Conservation (phyloP, 352 stramenopile species). For the Phytophthora nicotianae region DNA sequence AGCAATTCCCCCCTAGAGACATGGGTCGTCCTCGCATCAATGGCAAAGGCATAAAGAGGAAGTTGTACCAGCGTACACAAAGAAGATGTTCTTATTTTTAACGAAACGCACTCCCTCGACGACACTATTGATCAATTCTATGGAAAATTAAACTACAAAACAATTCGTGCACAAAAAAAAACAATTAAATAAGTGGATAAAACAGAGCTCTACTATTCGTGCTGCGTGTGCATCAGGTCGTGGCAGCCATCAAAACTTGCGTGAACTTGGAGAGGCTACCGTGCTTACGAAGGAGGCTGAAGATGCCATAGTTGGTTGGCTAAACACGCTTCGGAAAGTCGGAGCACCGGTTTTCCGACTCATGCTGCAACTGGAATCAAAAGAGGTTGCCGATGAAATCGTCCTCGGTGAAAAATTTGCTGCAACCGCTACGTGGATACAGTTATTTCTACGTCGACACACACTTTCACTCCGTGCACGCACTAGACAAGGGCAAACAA, state of each 20-base stretch:
- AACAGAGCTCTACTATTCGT: neutral
- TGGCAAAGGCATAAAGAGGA: no score
- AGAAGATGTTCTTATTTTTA: no score
- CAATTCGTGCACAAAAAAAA: no score
- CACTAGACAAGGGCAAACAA: constrained; percentile 2
- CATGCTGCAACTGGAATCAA: neutral
- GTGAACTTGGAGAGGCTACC: neutral
- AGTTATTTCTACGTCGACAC: neutral
- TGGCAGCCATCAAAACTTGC: neutral
- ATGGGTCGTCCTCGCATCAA: no score
- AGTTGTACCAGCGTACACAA: no score
- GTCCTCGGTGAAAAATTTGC: neutral
- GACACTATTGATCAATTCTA: no score
- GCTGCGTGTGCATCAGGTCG: neutral
- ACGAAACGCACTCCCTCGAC: no score
- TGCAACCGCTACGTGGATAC: neutral
- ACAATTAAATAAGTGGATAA: neutral
- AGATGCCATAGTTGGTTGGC: neutral
- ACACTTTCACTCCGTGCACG: constrained; percentile 1
- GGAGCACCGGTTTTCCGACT: neutral
- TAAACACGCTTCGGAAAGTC: neutral
- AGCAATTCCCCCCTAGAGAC: no score
- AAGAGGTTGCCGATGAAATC: neutral
- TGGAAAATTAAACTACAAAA: no score
- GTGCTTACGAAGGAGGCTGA: neutral